These are phyloP conservation scores for Moringa oleifera DNA, from an alignment of 345 rosid genomes.

Conservation along the genomic window DNA sequence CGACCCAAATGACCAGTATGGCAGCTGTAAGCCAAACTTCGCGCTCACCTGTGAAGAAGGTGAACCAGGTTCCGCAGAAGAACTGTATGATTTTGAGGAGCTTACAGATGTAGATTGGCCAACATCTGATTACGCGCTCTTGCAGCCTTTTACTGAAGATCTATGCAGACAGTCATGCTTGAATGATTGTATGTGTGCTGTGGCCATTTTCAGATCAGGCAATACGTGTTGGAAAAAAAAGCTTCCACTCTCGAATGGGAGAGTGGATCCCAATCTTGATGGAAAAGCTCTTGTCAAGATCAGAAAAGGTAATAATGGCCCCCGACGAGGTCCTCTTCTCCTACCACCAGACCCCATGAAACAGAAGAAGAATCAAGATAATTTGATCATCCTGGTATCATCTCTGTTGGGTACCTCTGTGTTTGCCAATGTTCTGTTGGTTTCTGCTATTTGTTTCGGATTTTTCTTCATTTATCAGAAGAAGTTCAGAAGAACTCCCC, in stretches of 20 bases:
- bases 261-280: neutral
- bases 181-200: conserved; percentile 50
- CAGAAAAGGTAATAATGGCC: conserved; percentile 19
- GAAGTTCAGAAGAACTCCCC: no score
- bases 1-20: conserved; percentile 32
- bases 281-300: conserved; percentile 39
- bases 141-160: conserved; percentile 17
- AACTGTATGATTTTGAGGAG: conserved; percentile 16
- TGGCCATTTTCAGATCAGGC: conserved; percentile 22
- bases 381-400: conserved; percentile 17
- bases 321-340: no score
- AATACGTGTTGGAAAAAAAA: conserved; percentile 51
- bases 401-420: conserved; percentile 22
- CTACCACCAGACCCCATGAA: neutral
- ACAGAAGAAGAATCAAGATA: conserved; percentile 1
- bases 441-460: conserved; percentile 1
- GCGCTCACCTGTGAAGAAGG: conserved; percentile 30
- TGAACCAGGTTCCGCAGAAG: conserved; percentile 10
- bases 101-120: conserved; percentile 34
- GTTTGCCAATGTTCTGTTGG: conserved; percentile 22
- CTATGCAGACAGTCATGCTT: conserved; percentile 41
- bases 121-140: conserved; percentile 25
- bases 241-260: conserved; percentile 39
- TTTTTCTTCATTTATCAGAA: conserved; percentile 28
- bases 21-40: conserved; percentile 38